Base-by-base conservation (phyloP, 495 filamentous ascomycete genomes). In the Saxophila tyrrhenica region DNA sequence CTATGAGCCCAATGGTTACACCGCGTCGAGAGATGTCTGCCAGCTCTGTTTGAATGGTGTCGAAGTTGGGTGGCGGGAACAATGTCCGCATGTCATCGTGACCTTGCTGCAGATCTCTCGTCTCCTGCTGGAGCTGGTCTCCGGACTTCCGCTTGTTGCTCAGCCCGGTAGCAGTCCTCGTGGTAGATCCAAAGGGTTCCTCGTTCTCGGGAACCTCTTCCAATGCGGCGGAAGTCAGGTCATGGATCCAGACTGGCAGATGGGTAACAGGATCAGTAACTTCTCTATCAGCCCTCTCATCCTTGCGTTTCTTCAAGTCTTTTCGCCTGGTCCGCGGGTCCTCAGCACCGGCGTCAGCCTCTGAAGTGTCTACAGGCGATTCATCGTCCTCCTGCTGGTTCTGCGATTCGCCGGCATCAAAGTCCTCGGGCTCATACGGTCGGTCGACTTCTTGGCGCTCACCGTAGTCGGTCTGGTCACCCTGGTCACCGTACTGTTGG, bases 201-300 rank as follows among this genome's bases (percentile, higher is more conserved):
- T 74, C 68, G 55, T 83, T 83, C 59, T 79, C 72, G 19, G 77
- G 75, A 1, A 72, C 72, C 2, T 67, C 67, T 25, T 75, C 69
- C 24, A 86, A 66, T 50, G 83, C 78, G 43, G 77, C 73, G 32
- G 71, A 65, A 0, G 81, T 85, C 56, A 77, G 78, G 59, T 85
- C 83, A 60, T 84, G 81, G 38, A 85, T 78, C 19, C 64, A 65
- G 20, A 85, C 70, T 3, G 81, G 81, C 1, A 86, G 66, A 64
- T 86, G 83, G 0, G 83, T 86, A 15, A 86, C 77, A 0, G 83
- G 83, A 65, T 86, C 83, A 5, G 81, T 86, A n/a, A 86, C 83
- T 60, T 82, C 70, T 15, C 82, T 72, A 16, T 77, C 76, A 25
- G 72, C 73, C 38, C 63, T 58, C 38, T 76, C 71, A 29, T 76